A percentile compares a stretch with the other conserved stretches of the same genome.
These are phyloP conservation scores for Clavispora santaluciae DNA, from an alignment of 805 yeast genomes.

Conservation along the genomic window DNA sequence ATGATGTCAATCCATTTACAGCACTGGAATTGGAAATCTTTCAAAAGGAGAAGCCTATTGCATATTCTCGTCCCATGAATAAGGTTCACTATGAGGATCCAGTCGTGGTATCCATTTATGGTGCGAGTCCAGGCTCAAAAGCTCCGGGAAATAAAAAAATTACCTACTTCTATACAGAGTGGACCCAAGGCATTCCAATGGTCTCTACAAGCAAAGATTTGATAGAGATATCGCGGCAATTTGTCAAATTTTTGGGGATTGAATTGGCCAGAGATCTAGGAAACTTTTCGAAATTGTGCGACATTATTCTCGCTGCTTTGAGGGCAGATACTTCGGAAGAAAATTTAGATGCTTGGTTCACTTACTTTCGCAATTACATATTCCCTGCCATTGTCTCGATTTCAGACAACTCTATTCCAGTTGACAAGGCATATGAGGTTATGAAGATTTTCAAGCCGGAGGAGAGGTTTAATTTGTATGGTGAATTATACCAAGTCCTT, in stretches of 20 bases:
- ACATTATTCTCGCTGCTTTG: conserved; percentile 48
- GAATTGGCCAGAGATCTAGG: conserved; percentile 44
- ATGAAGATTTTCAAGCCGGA: conserved; percentile 53
- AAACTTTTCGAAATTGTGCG: conserved; percentile 54
- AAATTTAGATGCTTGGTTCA: conserved; percentile 42
- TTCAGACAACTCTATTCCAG: conserved; percentile 52
- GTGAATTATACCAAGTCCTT: conserved; percentile 61
- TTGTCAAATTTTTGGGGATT: conserved; percentile 53
- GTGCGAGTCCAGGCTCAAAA: conserved; percentile 28
- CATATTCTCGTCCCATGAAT: conserved; percentile 23
- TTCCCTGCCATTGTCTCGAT: conserved; percentile 57
- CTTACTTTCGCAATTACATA: conserved; percentile 58
- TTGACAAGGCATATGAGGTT: conserved; percentile 55
- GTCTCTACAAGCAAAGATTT: conserved; percentile 41
- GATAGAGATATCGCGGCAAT: conserved; percentile 41
- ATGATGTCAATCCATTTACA: conserved; percentile 16
- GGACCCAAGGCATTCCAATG: conserved; percentile 42
- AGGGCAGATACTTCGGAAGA: conserved; percentile 5
- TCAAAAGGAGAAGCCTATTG: conserved; percentile 18
- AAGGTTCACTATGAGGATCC: conserved; percentile 24
- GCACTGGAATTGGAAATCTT: conserved; percentile 18
- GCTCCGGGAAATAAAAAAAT: conserved; percentile 21
- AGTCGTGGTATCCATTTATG: conserved; percentile 15
- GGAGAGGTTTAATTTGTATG: conserved; percentile 70
- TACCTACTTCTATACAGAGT: conserved; percentile 43